Evolutionary conservation across 345 rosid genomes (phyloP).

Genomic region (Aurinia saxatilis): DNA sequence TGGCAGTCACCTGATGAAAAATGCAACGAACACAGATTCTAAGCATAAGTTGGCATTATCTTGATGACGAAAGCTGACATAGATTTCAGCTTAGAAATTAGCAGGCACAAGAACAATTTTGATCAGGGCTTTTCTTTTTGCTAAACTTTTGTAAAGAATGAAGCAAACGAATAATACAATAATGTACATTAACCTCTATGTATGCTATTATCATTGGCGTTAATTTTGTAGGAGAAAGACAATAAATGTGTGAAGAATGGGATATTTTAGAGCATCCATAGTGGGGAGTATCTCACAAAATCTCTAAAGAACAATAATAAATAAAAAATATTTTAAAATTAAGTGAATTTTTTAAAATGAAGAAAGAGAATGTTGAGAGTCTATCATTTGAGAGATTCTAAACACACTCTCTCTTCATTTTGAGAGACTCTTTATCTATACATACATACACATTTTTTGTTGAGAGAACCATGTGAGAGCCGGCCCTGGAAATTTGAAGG

Average conservation of each 20-base stretch:
- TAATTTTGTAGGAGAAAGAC: neutral
- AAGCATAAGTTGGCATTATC: neutral
- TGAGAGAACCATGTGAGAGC: too few species aligned
- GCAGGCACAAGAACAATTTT: conserved; percentile 2
- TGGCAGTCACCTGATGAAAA: conserved; percentile 10
- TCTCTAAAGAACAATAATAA: too few species aligned
- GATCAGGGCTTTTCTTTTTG: neutral
- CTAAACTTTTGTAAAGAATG: conserved; percentile 3
- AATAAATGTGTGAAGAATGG: neutral
- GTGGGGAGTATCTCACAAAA: too few species aligned
- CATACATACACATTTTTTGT: too few species aligned
- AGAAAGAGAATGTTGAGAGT: too few species aligned
- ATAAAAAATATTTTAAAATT: too few species aligned
- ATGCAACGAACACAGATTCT: neutral
- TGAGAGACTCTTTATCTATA: too few species aligned
- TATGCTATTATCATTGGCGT: neutral
- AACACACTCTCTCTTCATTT: too few species aligned
- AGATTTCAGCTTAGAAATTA: neutral
- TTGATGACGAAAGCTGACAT: neutral
- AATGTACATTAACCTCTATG: conserved; percentile 6
- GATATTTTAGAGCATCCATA: too few species aligned
- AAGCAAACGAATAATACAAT: conserved; percentile 12
- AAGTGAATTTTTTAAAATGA: too few species aligned
- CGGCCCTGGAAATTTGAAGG: too few species aligned
- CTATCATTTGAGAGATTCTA: too few species aligned